Percentiles rank a stretch among this genome's conserved stretches.
These are phyloP conservation scores for Cladophialophora exuberans DNA, from an alignment of 2,329 filamentous ascomycete species.

Conservation along the genomic window DNA sequence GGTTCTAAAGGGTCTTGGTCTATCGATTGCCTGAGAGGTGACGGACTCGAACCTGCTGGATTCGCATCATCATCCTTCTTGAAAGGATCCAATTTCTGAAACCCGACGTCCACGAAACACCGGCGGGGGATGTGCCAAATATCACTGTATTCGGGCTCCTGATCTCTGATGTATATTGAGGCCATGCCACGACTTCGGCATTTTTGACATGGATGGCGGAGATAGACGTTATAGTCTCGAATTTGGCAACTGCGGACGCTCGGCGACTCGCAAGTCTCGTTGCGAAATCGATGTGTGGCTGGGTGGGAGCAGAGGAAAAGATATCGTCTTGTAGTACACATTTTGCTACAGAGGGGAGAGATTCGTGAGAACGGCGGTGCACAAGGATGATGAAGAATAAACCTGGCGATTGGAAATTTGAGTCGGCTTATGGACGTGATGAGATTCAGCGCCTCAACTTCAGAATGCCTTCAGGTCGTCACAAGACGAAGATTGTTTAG, in stretches of 20 bases:
- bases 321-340: constrained; percentile 30
- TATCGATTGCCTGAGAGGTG: constrained; percentile 10
- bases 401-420: background rate
- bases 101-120: constrained; percentile 32
- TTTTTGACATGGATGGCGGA: constrained; percentile 20
- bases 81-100: constrained; percentile 29
- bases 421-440: background rate
- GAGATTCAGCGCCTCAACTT: background rate
- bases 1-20: background rate
- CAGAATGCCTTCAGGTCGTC: background rate
- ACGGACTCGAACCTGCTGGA: background rate
- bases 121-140: constrained; percentile 30
- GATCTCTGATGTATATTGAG: background rate
- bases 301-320: constrained; percentile 26
- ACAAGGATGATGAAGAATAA: background rate
- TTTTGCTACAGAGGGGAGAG: constrained; percentile 2
- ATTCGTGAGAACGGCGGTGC: background rate
- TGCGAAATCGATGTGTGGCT: constrained; percentile 30
- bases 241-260: constrained; percentile 22
- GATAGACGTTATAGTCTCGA: constrained; percentile 14
- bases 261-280: constrained; percentile 15
- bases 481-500: no score
- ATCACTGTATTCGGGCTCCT: constrained; percentile 11
- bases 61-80: background rate
- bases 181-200: constrained; percentile 12